These are phyloP conservation scores for Starmerella scarabaei DNA, from an alignment of 805 yeast species.

Conservation along the genomic window DNA sequence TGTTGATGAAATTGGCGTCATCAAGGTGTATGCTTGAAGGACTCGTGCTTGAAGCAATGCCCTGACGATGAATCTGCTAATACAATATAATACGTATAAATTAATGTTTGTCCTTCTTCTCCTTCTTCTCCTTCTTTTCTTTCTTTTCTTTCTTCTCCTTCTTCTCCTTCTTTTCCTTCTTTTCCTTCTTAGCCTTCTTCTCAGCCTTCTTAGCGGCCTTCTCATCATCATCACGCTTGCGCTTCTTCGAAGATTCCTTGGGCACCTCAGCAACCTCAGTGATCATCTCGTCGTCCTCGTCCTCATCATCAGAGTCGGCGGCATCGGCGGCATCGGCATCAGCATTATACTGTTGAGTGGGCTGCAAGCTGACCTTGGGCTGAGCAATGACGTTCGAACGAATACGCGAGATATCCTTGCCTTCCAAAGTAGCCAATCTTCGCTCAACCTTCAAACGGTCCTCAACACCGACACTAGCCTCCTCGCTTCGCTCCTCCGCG, in stretches of 20 bases:
- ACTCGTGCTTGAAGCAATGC: background rate
- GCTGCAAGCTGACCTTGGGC: conserved; percentile 74
- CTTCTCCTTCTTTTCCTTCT: conserved; percentile 18
- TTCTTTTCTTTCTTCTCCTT: conserved; percentile 16
- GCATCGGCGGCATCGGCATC: conserved; percentile 82
- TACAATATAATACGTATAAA: conserved; percentile 1
- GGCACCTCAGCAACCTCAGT: conserved; percentile 15
- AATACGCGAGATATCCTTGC: conserved; percentile 79
- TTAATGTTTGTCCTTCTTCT: conserved; percentile 18
- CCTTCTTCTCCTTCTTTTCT: conserved; percentile 19
- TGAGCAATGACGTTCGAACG: conserved; percentile 61
- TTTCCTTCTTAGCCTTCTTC: conserved; percentile 16
- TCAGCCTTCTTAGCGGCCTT: conserved; percentile 18
- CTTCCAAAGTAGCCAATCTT: conserved; percentile 88
- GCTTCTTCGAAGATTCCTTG: conserved; percentile 19
- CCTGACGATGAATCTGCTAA: too few relatives aligned
- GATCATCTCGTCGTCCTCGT: conserved; percentile 36
- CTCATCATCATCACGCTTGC: conserved; percentile 17
- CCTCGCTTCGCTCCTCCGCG: conserved; percentile 92
- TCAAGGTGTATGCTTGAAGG: conserved; percentile 36
- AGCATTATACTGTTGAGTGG: conserved; percentile 79
- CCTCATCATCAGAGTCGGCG: conserved; percentile 27
- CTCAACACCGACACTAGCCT: conserved; percentile 83
- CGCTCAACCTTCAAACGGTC: conserved; percentile 89
- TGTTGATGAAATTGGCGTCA: conserved; percentile 53